These are phyloP conservation scores for Candida oleophila DNA, from an alignment of 805 yeast genomes.

Conservation along the genomic window DNA sequence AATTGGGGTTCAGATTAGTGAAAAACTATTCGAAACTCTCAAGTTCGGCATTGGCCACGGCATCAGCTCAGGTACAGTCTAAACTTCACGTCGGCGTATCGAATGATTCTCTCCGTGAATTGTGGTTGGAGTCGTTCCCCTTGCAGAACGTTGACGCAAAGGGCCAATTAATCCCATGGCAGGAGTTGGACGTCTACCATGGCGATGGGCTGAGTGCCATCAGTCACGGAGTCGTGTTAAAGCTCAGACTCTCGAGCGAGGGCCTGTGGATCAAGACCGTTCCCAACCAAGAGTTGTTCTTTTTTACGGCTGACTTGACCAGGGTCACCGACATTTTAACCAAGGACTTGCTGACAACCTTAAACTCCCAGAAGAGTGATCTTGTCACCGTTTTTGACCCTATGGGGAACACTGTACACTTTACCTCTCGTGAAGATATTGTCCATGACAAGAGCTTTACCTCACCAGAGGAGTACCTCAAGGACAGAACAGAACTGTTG, in stretches of 20 bases:
- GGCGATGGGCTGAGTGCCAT: constrained; percentile 35
- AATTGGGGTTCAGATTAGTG: constrained; percentile 59
- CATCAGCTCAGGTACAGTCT: constrained; percentile 23
- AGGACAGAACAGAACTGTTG: constrained; percentile 21
- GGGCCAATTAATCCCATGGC: constrained; percentile 41
- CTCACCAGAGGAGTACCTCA: constrained; percentile 28
- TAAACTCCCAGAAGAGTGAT: background rate
- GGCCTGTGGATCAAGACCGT: background rate
- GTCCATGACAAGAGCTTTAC: constrained; percentile 17
- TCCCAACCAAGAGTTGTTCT: constrained; percentile 19
- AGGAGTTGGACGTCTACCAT: constrained; percentile 35
- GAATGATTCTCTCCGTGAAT: constrained; percentile 63
- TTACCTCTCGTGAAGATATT: constrained; percentile 23
- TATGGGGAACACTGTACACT: constrained; percentile 29
- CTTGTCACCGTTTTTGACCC: constrained; percentile 27
- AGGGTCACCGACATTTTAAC: constrained; percentile 19
- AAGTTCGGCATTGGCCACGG: constrained; percentile 28
- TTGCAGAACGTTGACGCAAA: constrained; percentile 33
- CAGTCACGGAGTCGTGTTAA: constrained; percentile 29
- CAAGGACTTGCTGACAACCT: constrained; percentile 5
- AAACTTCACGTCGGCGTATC: constrained; percentile 52
- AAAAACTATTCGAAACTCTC: constrained; percentile 58
- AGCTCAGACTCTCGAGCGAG: constrained; percentile 31
- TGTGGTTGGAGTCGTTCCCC: constrained; percentile 74
- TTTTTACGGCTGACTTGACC: constrained; percentile 31